Conservation (phyloP, 768 basidiomycete species). For the Cystobasidium onofrii region DNA sequence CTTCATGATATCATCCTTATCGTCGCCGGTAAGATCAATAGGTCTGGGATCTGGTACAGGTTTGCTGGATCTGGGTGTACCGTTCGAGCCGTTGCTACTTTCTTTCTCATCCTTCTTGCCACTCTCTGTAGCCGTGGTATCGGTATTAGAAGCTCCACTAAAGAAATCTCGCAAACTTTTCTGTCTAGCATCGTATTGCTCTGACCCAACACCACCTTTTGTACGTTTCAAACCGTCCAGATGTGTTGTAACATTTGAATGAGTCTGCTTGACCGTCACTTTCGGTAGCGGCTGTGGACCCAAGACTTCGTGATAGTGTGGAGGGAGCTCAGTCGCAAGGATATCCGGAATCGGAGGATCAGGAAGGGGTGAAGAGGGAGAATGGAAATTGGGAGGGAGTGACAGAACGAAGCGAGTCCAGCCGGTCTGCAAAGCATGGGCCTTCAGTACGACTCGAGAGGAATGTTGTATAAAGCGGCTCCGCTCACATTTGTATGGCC, state of each 20-base stretch:
- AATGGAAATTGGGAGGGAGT: slow-evolving; percentile 5
- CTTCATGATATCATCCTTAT: slow-evolving; percentile 1
- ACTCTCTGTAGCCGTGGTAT: not conserved
- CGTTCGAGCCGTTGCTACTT: not conserved
- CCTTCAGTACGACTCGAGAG: too few relatives aligned
- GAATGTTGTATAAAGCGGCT: not conserved
- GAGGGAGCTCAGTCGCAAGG: not conserved
- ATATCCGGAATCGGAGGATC: slow-evolving; percentile 1
- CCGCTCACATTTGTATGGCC: slow-evolving; percentile 27
- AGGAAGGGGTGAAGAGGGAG: not conserved
- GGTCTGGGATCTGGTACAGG: not conserved
- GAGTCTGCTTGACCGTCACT: slow-evolving; percentile 1
- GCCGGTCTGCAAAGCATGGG: not conserved
- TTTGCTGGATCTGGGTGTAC: not conserved
- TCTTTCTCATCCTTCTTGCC: not conserved
- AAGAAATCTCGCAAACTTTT: slow-evolving; percentile 31
- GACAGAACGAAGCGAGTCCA: slow-evolving; percentile 14
- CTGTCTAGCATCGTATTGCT: slow-evolving; percentile 23
- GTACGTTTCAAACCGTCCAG: slow-evolving; percentile 22
- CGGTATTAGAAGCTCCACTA: not conserved
- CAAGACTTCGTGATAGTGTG: not conserved
- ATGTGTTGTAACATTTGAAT: slow-evolving; percentile 17
- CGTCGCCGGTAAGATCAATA: slow-evolving; percentile 19
- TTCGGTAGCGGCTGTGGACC: not conserved
- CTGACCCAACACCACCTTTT: slow-evolving; percentile 27